Base-by-base conservation (phyloP, 2,329 filamentous ascomycete genomes). In the Aspergillus sp. region DNA sequence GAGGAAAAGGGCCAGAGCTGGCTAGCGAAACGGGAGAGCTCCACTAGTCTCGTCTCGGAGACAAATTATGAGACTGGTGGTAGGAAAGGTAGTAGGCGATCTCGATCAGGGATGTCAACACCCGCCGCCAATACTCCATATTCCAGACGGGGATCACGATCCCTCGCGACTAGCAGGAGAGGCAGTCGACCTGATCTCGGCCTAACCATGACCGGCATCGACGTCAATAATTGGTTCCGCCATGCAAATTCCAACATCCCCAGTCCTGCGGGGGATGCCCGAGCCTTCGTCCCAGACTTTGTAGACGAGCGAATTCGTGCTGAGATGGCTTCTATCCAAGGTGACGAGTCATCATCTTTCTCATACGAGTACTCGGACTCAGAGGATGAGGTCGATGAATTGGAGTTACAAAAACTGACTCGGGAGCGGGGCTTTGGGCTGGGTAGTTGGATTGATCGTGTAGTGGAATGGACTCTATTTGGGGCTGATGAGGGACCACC, bases 1-100 rank as follows among this genome's bases (percentile, higher is more conserved):
- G 79, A 83, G 52, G 73, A 74, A 45, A 82, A 83, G 52, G 80
- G 80, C n/a, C 79, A 82, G 55, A 75, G 74, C 43, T 83, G 79
- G 79, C 68, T 82, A 3, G 67, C 70, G 3, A 74, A 79, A 40
- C 68, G 77, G 27, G 74, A 78, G 48, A 79, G 73, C 47, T 75
- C 73, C 1, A 82, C 79, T 1, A 76, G 71, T 37, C 65, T 82
- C 3, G 70, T 73, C 7, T 59, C 64, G 2, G 63, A 73, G 11
- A 63, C 37, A 64, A 67, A 6, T 51, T 61, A 58, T 33, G 46
- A 28, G 2, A 19, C 26, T 10, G 26, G 27, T 11, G 11, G n/a
- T 37, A 27, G 10, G 27, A 10, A 13, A 9, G 13, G 7, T 9
- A 19, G 11, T 36, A 19, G 13, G 11, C 11, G 19, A 27, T 11